These are phyloP conservation scores for Pichia kluyveri DNA, from an alignment of 805 yeast species.

Conservation along the genomic window DNA sequence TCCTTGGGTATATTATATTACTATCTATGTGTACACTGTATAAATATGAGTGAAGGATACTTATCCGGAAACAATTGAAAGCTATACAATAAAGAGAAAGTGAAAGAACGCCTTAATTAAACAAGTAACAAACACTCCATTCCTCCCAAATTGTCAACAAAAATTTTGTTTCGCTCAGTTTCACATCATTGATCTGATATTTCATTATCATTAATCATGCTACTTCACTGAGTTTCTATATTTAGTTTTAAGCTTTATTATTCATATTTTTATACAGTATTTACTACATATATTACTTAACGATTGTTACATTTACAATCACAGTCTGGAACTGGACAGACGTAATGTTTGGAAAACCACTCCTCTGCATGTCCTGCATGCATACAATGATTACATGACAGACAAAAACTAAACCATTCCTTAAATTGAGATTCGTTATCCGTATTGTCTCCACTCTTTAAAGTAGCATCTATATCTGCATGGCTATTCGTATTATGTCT, in stretches of 20 bases:
- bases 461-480: not conserved
- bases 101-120: too few relatives aligned
- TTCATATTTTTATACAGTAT: too few relatives aligned
- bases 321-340: slow-evolving; percentile 95
- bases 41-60: too few relatives aligned
- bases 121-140: not conserved
- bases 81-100: too few relatives aligned
- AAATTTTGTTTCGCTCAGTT: not conserved
- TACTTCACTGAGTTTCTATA: too few relatives aligned
- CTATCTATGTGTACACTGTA: too few relatives aligned
- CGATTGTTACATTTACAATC: slow-evolving; percentile 59
- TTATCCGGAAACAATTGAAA: too few relatives aligned
- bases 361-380: slow-evolving; percentile 95
- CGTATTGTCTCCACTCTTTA: not conserved
- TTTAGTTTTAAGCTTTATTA: too few relatives aligned
- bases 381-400: slow-evolving; percentile 87
- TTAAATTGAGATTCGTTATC: slow-evolving; percentile 39
- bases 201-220: not conserved
- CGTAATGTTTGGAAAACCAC: slow-evolving; percentile 82
- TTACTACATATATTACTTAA: not conserved
- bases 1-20: too few relatives aligned
- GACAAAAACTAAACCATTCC: slow-evolving; percentile 87
- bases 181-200: not conserved
- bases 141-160: not conserved
- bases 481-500: not conserved